Evolutionary conservation across 1,139 yeast genomes (phyloP), one percentile per base, ranked within the genome.

Genomic region (Geotrichum australiense): DNA sequence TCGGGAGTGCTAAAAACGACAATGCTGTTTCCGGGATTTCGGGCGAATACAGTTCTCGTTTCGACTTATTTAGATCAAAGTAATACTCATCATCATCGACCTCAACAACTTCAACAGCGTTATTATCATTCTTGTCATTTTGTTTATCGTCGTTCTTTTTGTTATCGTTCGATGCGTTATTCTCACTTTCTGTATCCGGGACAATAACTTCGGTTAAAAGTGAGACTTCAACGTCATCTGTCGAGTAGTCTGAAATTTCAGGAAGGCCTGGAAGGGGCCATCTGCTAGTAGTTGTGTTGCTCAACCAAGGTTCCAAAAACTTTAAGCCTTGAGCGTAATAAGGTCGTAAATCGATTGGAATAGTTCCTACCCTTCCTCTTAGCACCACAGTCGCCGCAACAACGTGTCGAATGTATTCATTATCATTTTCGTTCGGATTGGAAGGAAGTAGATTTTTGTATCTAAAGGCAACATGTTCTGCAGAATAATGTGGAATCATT

Each of bases 251-350:
- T 1, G 79, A 78, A 3, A 86, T 76, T 1, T 68, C 57, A 2
- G 86, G 74, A 48, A 84, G 65, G 38, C 80, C 85, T 0, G 95
- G 94, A 37, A 89, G 64, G 2, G 94, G 94, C 95, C 95, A 87
- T 26, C 19, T 25, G 7, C 29, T 32, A 12, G 22, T 35, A 12
- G 11, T 20, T 12, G 43, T 41, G 43, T 68, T 58, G 3, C 60
- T 54, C 37, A 81, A 67, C 76, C 91, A 87, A 23, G 70, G 71
- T 1, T 70, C 63, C 39, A 87, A 67, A 52, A 78, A 84, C 10
- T 70, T 68, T 50, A 87, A 66, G 43, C 80, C 74, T 51, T 80
- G 83, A 35, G 78, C 70, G 58, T 81, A 85, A n/a, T 85, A 76
- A 7, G 93, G 91, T 54, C 82, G 71, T 40, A 86, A 64, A 53